Percentiles rank a stretch among this genome's conserved stretches.
These are phyloP conservation scores for Catenaria anguillulae DNA, from an alignment of 371 early-diverging fungal genomes.

Conservation along the genomic window DNA sequence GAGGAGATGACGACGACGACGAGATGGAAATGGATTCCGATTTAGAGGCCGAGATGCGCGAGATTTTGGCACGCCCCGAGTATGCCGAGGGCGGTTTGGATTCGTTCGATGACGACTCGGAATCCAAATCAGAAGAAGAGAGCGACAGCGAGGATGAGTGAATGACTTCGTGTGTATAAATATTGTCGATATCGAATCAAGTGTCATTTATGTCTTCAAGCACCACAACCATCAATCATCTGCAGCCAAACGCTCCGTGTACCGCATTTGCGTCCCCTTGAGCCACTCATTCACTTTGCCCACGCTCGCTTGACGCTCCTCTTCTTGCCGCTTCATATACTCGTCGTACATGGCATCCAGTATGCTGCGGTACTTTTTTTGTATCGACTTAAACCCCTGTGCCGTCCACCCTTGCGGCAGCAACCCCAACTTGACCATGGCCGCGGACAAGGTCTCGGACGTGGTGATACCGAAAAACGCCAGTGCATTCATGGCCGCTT, in stretches of 20 bases:
- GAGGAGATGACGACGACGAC: conserved; percentile 6
- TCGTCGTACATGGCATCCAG: conserved; percentile 1
- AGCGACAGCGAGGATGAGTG: too few species aligned
- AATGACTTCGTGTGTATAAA: too few species aligned
- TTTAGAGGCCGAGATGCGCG: conserved; percentile 16
- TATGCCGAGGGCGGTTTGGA: conserved; percentile 17
- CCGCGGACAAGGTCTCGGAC: conserved; percentile 14
- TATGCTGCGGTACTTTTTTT: neutral
- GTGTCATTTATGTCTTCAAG: too few species aligned
- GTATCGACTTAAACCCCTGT: fast-evolving
- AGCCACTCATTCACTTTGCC: neutral
- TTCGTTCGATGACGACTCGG: too few species aligned
- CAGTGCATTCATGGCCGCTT: conserved; percentile 16
- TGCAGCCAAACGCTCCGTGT: neutral
- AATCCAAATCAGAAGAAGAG: too few species aligned
- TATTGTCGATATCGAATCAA: too few species aligned
- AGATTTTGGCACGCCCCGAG: conserved; percentile 18
- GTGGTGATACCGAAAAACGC: conserved; percentile 19
- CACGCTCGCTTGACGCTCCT: neutral
- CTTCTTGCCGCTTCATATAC: neutral
- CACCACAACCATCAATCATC: neutral
- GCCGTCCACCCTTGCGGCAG: conserved; percentile 7
- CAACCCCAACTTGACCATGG: conserved; percentile 18
- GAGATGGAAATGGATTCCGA: neutral
- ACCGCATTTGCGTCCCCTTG: neutral